Conservation (phyloP, 768 basidiomycete species). For the Auricularia heimuer region DNA sequence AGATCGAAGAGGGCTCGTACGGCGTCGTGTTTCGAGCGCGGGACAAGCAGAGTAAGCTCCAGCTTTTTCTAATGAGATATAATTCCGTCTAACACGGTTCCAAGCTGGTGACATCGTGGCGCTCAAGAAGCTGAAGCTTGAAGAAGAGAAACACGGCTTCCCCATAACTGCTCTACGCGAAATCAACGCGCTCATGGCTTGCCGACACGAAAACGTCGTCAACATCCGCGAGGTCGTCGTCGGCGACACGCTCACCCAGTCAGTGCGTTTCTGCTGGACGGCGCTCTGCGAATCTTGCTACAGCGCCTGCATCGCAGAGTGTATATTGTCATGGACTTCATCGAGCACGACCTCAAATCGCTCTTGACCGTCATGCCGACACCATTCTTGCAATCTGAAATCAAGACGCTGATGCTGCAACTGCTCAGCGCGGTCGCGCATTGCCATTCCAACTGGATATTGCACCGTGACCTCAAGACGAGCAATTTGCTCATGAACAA, state of each 20-base stretch:
- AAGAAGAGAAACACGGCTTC: conserved; percentile 97
- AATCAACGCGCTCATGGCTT: conserved; percentile 92
- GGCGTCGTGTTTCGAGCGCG: conserved; percentile 94
- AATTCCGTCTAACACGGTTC: conserved; percentile 22
- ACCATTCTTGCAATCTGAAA: conserved; percentile 94
- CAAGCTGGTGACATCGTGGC: conserved; percentile 88
- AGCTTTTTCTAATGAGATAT: no score
- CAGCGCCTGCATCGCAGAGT: conserved; percentile 45
- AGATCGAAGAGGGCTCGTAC: conserved; percentile 98
- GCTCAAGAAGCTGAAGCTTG: conserved; percentile 93
- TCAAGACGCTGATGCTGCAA: conserved; percentile 94
- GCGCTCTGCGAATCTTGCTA: conserved; percentile 3
- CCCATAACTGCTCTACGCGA: conserved; percentile 95
- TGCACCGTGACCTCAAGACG: conserved; percentile 95
- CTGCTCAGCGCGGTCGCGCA: conserved; percentile 86
- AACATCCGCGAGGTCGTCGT: conserved; percentile 96
- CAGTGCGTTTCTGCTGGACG: conserved; percentile 33
- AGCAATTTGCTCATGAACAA: conserved; percentile 99
- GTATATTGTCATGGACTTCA: conserved; percentile 99
- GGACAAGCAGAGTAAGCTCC: conserved; percentile 42
- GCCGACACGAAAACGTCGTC: conserved; percentile 92
- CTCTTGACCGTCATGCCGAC: conserved; percentile 90
- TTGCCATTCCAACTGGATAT: conserved; percentile 94
- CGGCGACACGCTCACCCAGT: conserved; percentile 98
- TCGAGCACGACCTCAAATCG: conserved; percentile 98